Percentiles rank a stretch among this genome's conserved stretches.
These are phyloP conservation scores for Phialocephala sp. DNA, from an alignment of 2,329 filamentous ascomycete species.

Conservation along the genomic window DNA sequence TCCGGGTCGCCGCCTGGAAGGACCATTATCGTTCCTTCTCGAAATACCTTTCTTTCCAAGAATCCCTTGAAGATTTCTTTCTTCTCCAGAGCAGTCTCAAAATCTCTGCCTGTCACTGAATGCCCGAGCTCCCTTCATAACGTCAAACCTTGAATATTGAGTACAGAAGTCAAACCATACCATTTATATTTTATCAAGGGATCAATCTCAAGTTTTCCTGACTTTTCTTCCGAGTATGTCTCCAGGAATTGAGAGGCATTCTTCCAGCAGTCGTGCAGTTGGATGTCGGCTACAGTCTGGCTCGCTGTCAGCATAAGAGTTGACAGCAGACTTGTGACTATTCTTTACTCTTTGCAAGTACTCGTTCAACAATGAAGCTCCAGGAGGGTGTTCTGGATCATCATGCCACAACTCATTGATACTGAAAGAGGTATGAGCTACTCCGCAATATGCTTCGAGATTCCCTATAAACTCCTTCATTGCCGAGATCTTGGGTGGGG, in stretches of 20 bases:
- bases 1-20: slow-evolving; percentile 24
- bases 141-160: not conserved
- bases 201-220: slow-evolving; percentile 19
- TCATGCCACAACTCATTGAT: slow-evolving; percentile 7
- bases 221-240: slow-evolving; percentile 19
- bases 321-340: too few relatives aligned
- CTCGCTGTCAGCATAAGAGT: not conserved
- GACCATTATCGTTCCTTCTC: slow-evolving; percentile 28
- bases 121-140: slow-evolving; percentile 27
- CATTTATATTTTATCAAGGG: slow-evolving; percentile 28
- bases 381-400: not conserved
- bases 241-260: slow-evolving; percentile 23
- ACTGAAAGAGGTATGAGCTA: slow-evolving; percentile 9
- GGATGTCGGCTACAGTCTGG: slow-evolving; percentile 30
- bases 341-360: slow-evolving; percentile 14
- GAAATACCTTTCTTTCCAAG: slow-evolving; percentile 21
- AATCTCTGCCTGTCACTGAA: slow-evolving; percentile 20
- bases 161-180: not conserved
- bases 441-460: slow-evolving; percentile 10
- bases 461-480: slow-evolving; percentile 4
- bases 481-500: not conserved
- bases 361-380: slow-evolving; percentile 4
- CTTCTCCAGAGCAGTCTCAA: slow-evolving; percentile 16
- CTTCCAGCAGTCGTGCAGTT: slow-evolving; percentile 27
- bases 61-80: too few relatives aligned